Base-by-base conservation (phyloP, 2,329 filamentous ascomycete genomes). In the Penicillium expansum region DNA sequence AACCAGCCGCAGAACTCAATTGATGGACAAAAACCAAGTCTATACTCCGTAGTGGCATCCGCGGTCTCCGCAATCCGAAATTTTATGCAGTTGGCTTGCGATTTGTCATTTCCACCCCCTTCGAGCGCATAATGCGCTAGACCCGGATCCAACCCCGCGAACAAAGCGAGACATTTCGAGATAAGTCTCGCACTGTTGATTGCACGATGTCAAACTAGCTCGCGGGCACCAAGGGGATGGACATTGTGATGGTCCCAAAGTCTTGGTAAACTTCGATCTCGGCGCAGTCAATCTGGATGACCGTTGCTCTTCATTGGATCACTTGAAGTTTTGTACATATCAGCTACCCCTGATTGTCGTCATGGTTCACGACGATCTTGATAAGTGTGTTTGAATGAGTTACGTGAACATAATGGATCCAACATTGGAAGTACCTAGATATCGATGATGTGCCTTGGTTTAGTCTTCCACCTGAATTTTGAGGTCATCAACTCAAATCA, bases 141-240 rank as follows among this genome's bases (percentile, higher is more conserved):
- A 55, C 16, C 47, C 37, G 32, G 53, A 39, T 11, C 16, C 18
- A n/a, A 35, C 22, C 16, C 20, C 14, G 20, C 18, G 48, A 45
- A 14, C 16, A 55, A 37, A 48, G 22, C 18, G 13, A n/a, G 18
- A 30, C 10, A 27, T 13, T 30, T 6, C n/a, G 48, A 59, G 62
- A 63, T 59, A 64, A 64, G 61, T 29, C 30, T 55, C 22, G 14
- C n/a, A 11, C 9, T 24, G 18, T 37, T 62, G 55, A 62, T 62
- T 62, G 61, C 45, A 48, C 39, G 38, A 20, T 16, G 18, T 13
- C 30, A 18, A 48, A 48, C 24, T 33, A 22, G 35, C 27, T 13
- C 18, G 30, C 14, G 14, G 8, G 9, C 20, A 24, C 14, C 44
- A 48, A 16, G 11, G 22, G 14, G 42, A 10, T 29, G 11, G 30